A percentile compares a stretch with the other conserved stretches of the same genome.
Evolutionary conservation across 768 basidiomycete species (phyloP).

Genomic region (Termitomyces bulborhizus): DNA sequence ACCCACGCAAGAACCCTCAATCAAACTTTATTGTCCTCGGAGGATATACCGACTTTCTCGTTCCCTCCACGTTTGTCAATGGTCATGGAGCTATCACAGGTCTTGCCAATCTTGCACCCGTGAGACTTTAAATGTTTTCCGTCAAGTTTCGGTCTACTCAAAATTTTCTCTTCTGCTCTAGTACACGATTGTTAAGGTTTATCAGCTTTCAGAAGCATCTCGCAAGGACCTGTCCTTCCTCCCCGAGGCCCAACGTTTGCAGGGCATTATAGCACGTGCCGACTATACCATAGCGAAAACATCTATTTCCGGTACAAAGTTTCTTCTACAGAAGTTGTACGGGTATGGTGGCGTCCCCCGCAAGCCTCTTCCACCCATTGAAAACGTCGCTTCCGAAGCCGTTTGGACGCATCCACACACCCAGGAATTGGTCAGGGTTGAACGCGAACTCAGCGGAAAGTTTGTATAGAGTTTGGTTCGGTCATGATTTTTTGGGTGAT

Average conservation of each 20-base stretch:
- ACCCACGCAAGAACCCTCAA: conserved; percentile 63
- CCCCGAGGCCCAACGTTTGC: conserved; percentile 64
- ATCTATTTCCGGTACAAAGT: conserved; percentile 82
- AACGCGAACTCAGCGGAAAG: conserved; percentile 50
- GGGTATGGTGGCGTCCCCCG: conserved; percentile 83
- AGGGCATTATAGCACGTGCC: conserved; percentile 74
- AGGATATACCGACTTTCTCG: conserved; percentile 80
- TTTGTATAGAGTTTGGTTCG: conserved; percentile 12
- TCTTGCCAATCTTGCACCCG: conserved; percentile 79
- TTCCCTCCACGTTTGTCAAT: conserved; percentile 64
- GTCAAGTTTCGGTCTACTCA: not conserved
- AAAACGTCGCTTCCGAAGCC: conserved; percentile 43
- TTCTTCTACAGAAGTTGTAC: conserved; percentile 60
- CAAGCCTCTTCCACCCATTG: conserved; percentile 68
- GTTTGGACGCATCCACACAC: conserved; percentile 73
- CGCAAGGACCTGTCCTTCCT: conserved; percentile 50
- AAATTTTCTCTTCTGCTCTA: conserved; percentile 20
- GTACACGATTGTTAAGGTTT: conserved; percentile 55
- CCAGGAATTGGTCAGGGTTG: conserved; percentile 58
- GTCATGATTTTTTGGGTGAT: conserved; percentile 8
- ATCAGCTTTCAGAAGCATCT: conserved; percentile 54
- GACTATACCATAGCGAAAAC: conserved; percentile 76
- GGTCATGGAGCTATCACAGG: conserved; percentile 90
- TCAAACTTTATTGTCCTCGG: conserved; percentile 82
- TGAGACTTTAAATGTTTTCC: conserved; percentile 22